Evolutionary conservation across 129 eudicot genomes (phyloP).

Genomic region (Flaveria trinervia): DNA sequence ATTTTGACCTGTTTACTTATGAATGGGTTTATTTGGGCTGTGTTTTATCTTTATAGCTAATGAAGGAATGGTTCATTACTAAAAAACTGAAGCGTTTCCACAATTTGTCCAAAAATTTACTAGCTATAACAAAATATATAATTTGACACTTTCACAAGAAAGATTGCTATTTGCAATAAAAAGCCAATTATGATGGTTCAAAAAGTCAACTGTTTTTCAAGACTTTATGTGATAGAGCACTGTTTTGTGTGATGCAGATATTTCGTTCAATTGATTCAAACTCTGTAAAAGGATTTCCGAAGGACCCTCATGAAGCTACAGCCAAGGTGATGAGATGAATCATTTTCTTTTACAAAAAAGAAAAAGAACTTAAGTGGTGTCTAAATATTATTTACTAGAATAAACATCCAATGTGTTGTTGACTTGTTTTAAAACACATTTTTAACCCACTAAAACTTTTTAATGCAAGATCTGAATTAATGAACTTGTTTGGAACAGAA

Average conservation of each 20-base stretch:
- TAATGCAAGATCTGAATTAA: neutral
- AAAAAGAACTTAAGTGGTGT: neutral
- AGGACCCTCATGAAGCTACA: constrained; percentile 73
- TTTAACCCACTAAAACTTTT: neutral
- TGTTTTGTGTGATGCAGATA: constrained; percentile 46
- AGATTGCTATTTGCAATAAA: neutral
- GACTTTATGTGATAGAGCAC: constrained; percentile 9
- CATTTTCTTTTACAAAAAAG: neutral
- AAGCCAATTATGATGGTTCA: constrained; percentile 14
- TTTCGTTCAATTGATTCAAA: constrained; percentile 84
- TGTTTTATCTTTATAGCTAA: neutral
- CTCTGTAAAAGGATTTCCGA: constrained; percentile 81
- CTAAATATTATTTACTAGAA: neutral
- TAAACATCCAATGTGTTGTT: neutral
- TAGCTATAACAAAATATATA: too few relatives aligned
- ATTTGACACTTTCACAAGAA: neutral
- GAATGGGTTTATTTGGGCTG: neutral
- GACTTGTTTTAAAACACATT: neutral
- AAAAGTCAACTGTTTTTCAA: neutral
- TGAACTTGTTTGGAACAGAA: constrained; percentile 54
- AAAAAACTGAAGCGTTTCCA: neutral
- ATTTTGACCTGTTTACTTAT: neutral
- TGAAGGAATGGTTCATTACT: neutral
- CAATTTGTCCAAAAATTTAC: too few relatives aligned
- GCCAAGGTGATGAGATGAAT: constrained; percentile 42